Evolutionary conservation across 768 basidiomycete species (phyloP).

Genomic region (Peribolospora baueri): DNA sequence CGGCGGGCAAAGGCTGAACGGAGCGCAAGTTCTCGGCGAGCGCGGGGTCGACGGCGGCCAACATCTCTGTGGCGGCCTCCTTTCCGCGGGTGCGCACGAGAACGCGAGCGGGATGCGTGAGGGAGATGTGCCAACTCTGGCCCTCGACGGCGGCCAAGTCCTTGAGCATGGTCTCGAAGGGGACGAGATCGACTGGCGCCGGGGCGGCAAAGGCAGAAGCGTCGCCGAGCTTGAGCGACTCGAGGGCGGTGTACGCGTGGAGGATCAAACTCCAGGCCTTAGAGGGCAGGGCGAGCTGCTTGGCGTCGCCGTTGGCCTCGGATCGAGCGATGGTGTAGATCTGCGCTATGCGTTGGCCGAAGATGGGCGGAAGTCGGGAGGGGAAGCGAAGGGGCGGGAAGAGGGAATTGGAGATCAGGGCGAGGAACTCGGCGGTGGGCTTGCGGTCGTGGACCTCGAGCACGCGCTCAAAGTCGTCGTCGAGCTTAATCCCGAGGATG

Average conservation of each 20-base stretch:
- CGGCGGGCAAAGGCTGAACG: background rate
- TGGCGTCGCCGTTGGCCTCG: background rate
- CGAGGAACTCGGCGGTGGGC: no score
- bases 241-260: conserved; percentile 7
- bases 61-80: background rate
- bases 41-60: conserved; percentile 2
- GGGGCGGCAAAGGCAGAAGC: background rate
- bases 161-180: conserved; percentile 8
- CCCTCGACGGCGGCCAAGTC: conserved; percentile 9
- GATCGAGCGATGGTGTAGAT: conserved; percentile 1
- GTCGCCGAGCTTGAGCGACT: conserved; percentile 3
- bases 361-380: no score
- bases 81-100: background rate
- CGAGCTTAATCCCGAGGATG: conserved; percentile 1
- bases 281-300: background rate
- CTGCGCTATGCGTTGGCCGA: background rate
- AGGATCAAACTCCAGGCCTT: background rate
- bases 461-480: background rate
- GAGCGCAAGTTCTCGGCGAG: background rate
- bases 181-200: conserved; percentile 4
- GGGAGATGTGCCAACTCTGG: background rate
- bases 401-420: background rate
- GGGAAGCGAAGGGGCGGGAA: no score
- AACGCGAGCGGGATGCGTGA: background rate
- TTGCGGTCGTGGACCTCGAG: no score